These are phyloP conservation scores for Pilasporangium apinafurcum DNA, from an alignment of 352 stramenopile species.

Conservation along the genomic window DNA sequence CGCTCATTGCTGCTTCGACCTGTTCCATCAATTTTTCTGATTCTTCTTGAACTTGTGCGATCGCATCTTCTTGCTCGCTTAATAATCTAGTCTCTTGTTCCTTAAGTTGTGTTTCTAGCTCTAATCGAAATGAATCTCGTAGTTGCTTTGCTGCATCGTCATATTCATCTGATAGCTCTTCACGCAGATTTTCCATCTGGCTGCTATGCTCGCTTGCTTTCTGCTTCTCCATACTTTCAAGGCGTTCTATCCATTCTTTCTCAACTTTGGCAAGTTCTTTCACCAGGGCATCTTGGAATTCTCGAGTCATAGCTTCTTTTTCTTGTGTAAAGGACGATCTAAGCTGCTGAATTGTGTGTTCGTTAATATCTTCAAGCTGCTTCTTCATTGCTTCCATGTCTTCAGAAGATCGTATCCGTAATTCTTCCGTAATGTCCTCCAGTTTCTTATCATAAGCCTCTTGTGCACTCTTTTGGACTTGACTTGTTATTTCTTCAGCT, in stretches of 20 bases:
- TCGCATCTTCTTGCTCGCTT: constrained; percentile 66
- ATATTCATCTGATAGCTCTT: constrained; percentile 8
- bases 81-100: constrained; percentile 36
- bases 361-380: constrained; percentile 1
- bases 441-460: constrained; percentile 7
- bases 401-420: background rate
- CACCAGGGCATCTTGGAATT: constrained; percentile 1
- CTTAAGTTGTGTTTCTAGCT: constrained; percentile 28
- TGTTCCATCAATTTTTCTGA: constrained; percentile 74
- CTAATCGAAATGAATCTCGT: constrained; percentile 15
- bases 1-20: constrained; percentile 59
- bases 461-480: constrained; percentile 18
- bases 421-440: constrained; percentile 17
- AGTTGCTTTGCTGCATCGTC: constrained; percentile 20
- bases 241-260: constrained; percentile 14
- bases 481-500: constrained; percentile 12
- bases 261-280: constrained; percentile 12
- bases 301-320: constrained; percentile 8
- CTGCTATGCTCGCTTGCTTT: constrained; percentile 11
- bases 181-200: constrained; percentile 9
- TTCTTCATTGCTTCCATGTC: background rate
- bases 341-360: constrained; percentile 11
- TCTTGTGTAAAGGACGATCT: constrained; percentile 5
- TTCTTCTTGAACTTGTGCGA: constrained; percentile 72
- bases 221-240: background rate